These are phyloP conservation scores for Blastocystis hominis DNA, from an alignment of 352 stramenopile species.

Conservation along the genomic window DNA sequence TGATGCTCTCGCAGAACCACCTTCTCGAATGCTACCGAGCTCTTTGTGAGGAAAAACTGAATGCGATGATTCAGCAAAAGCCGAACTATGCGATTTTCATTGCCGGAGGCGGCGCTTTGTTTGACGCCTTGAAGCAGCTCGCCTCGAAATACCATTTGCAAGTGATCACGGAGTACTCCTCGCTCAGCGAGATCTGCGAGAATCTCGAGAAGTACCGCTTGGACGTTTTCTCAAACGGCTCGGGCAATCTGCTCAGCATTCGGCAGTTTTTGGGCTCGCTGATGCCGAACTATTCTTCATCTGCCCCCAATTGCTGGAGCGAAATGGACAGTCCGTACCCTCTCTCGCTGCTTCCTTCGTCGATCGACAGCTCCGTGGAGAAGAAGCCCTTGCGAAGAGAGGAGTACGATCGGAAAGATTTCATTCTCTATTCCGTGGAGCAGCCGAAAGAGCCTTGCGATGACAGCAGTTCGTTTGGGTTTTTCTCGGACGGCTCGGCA, in stretches of 20 bases:
- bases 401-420: not conserved
- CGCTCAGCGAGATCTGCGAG: not conserved
- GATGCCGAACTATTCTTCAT: not conserved
- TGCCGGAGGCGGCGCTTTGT: not conserved
- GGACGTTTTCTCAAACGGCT: not conserved
- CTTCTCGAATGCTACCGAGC: not conserved
- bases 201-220: not conserved
- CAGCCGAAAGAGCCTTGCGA: not conserved
- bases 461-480: too few relatives aligned
- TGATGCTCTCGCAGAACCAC: not conserved
- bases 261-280: not conserved
- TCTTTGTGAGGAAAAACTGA: not conserved
- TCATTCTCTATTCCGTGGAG: not conserved
- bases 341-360: not conserved
- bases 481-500: too few relatives aligned
- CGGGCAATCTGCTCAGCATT: not conserved
- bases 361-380: not conserved
- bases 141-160: not conserved
- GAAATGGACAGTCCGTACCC: not conserved
- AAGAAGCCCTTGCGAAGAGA: not conserved
- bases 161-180: not conserved
- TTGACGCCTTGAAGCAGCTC: not conserved
- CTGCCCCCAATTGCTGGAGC: not conserved
- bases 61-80: not conserved
- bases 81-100: not conserved